Percentiles rank a stretch among this genome's conserved stretches.
Conservation (phyloP, 352 stramenopile species). For the Globisporangium acanthophoron region DNA sequence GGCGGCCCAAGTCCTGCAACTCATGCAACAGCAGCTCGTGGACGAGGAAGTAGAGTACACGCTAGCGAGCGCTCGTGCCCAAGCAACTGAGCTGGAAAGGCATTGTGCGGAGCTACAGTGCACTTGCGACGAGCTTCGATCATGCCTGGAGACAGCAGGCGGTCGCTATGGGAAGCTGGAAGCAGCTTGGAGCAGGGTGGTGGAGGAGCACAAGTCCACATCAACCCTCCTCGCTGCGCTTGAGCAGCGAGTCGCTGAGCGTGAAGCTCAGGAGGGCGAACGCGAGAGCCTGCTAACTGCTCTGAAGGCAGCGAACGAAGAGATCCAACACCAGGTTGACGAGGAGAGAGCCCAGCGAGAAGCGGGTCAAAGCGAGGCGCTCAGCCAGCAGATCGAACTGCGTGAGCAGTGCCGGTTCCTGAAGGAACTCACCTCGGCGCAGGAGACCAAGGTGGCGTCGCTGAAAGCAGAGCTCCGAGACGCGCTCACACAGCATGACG, state of each 20-base stretch:
- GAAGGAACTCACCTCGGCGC: neutral
- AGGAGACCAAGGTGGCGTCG: conserved; percentile 1
- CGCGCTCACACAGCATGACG: conserved; percentile 4
- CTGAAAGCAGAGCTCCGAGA: conserved; percentile 1
- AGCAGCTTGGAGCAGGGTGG: neutral
- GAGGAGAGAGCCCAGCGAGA: neutral
- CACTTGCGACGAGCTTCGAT: neutral
- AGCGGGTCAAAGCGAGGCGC: neutral
- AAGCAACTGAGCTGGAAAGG: neutral
- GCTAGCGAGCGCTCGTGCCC: neutral
- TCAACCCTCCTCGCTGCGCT: neutral
- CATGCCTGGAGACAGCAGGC: neutral
- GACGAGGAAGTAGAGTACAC: neutral
- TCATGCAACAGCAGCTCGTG: neutral
- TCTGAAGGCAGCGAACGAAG: neutral
- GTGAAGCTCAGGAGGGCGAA: neutral
- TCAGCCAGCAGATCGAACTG: neutral
- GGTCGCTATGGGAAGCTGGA: neutral
- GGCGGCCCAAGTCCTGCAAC: neutral
- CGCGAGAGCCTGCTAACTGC: neutral
- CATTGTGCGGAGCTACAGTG: neutral
- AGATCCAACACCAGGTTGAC: neutral
- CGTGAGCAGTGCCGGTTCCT: conserved; percentile 3
- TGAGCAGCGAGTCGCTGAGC: neutral
- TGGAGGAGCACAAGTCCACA: neutral